Evolutionary conservation across 179 eudicot genomes (phyloP), one percentile per base, ranked within the genome.

Genomic region (Gypsophila paniculata): DNA sequence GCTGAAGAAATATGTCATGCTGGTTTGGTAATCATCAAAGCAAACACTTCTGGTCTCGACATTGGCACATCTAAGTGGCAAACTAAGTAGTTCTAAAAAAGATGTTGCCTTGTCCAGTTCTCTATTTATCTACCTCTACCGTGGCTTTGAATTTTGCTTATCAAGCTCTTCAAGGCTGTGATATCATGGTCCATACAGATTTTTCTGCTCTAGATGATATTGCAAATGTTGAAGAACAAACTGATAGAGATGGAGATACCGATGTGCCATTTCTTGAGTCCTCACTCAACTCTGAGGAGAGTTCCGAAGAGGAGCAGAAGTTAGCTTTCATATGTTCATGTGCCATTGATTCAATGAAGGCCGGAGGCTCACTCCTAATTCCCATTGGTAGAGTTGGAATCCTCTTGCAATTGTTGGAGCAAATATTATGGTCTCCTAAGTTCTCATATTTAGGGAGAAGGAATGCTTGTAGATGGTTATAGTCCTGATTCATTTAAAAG

Each of bases 51-150:
- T 77, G 97, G 98, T 75, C 83, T 91, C 36, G 98, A 89, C 69
- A 91, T 93, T 72, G 98, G 98, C 60, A 21, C 96, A 29, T 88
- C 87, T 69, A 93, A 93, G 63, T 93, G 98, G 97, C 82, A 80
- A 46, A 82, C 91, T 65, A 83, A 83, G 17, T 21, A 68, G 90
- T 58, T 91, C 96, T 6, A 86, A 81, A 74, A 69, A 78, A 73
- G 81, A 81, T 68, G 79, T 86, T n/a, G n/a, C n/a, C n/a, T n/a
- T n/a, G n/a, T n/a, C n/a, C n/a, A n/a, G n/a, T n/a, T 61, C 75
- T 77, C 54, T 83, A 79, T 75, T 68, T 93, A 58, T 85, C 88
- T 55, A 82, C 82, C 76, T 84, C 98, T 58, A 61, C 79, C 60
- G 83, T 77, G 36, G 93, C 98, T 77, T 82, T 81, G 88, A 72